Percentiles rank a stretch among this genome's conserved stretches.
Evolutionary conservation across 805 yeast genomes (phyloP).

Genomic region (Starmerella asiatica): DNA sequence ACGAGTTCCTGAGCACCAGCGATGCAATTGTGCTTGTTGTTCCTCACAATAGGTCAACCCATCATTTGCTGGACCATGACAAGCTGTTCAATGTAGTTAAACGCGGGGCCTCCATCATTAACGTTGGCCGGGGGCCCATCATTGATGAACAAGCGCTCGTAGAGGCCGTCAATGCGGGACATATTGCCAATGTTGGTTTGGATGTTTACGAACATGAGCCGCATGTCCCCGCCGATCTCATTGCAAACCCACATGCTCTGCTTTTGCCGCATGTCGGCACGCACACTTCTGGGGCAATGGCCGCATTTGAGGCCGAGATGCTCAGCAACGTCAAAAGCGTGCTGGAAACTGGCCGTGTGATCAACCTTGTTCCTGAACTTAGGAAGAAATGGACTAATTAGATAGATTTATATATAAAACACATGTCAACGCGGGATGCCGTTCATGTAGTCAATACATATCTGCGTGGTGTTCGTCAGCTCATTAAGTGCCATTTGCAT

Average conservation of each 20-base stretch:
- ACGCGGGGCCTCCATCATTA: constrained; percentile 61
- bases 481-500: too few relatives aligned
- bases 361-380: constrained; percentile 35
- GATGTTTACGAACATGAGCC: constrained; percentile 62
- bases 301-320: constrained; percentile 61
- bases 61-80: constrained; percentile 50
- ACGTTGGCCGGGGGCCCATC: constrained; percentile 83
- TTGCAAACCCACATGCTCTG: constrained; percentile 38
- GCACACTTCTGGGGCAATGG: constrained; percentile 55
- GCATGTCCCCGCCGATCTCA: constrained; percentile 40
- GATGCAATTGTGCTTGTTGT: constrained; percentile 65
- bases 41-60: constrained; percentile 62
- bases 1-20: constrained; percentile 47
- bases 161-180: constrained; percentile 39
- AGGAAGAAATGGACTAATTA: neutral
- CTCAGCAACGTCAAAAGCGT: constrained; percentile 46
- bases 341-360: constrained; percentile 49
- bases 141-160: constrained; percentile 45
- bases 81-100: constrained; percentile 52
- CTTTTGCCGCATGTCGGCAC: constrained; percentile 88
- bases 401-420: neutral
- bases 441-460: too few relatives aligned
- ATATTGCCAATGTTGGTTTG: constrained; percentile 43
- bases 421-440: too few relatives aligned
- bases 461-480: too few relatives aligned